Evolutionary conservation across 2,329 filamentous ascomycete species (phyloP).

Genomic region (Monilinia vaccinii-corymbosi): DNA sequence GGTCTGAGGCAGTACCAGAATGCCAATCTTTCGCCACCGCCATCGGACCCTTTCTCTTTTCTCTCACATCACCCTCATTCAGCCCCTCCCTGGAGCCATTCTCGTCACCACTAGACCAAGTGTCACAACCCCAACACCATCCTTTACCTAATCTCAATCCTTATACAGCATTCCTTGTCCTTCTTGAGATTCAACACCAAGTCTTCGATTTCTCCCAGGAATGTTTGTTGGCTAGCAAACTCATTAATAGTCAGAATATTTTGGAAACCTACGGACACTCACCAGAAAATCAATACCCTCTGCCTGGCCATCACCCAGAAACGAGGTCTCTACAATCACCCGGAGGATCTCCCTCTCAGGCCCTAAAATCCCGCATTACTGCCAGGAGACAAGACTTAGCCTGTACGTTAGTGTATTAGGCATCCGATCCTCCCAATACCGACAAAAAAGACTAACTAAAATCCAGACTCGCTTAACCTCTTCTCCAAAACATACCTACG

Average conservation of each 20-base stretch:
- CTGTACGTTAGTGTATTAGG: slow-evolving; percentile 4
- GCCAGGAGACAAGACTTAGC: slow-evolving; percentile 4
- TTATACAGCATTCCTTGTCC: slow-evolving; percentile 21
- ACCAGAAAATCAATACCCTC: not conserved
- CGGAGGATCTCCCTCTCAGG: not conserved
- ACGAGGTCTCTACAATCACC: not conserved
- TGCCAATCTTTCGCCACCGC: slow-evolving; percentile 20
- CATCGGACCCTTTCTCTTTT: slow-evolving; percentile 20
- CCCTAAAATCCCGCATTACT: not conserved
- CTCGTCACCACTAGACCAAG: not conserved
- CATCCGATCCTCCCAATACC: not conserved
- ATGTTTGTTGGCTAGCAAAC: slow-evolving; percentile 14
- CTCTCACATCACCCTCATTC: not conserved
- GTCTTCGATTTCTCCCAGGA: slow-evolving; percentile 20
- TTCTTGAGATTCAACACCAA: slow-evolving; percentile 17
- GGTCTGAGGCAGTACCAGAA: slow-evolving; percentile 17
- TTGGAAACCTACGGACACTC: not conserved
- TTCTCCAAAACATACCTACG: slow-evolving; percentile 14
- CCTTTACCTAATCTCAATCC: slow-evolving; percentile 19
- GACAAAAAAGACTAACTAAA: not conserved
- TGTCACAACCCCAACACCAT: not conserved
- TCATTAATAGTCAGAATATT: slow-evolving; percentile 12
- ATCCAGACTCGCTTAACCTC: not conserved
- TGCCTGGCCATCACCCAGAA: not conserved
- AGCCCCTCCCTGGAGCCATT: not conserved